These are phyloP conservation scores for Quercus cerris DNA, from an alignment of 306 rosid genomes.

Conservation along the genomic window DNA sequence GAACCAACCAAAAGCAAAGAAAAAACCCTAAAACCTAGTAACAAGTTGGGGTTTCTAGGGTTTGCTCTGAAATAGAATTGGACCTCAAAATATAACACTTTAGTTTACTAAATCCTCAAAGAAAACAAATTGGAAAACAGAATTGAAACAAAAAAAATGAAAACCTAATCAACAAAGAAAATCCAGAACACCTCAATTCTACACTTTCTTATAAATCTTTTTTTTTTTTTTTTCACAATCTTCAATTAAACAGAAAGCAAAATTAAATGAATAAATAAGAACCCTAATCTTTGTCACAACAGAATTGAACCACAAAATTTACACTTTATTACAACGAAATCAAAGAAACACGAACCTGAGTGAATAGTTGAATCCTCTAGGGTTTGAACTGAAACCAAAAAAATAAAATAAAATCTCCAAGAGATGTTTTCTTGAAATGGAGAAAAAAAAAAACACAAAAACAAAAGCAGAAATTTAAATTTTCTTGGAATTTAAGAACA, in stretches of 20 bases:
- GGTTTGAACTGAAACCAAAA: slow-evolving; percentile 7
- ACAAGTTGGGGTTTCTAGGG: too few relatives aligned
- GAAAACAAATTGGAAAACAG: neutral
- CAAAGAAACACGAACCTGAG: neutral
- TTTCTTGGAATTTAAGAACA: neutral
- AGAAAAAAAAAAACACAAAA: neutral
- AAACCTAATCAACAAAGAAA: too few relatives aligned
- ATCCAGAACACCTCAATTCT: too few relatives aligned
- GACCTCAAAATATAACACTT: neutral
- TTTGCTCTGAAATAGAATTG: too few relatives aligned
- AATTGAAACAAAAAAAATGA: too few relatives aligned
- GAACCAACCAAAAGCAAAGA: too few relatives aligned
- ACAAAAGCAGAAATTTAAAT: neutral
- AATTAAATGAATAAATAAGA: neutral
- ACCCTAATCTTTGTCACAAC: neutral
- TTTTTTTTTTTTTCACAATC: too few relatives aligned
- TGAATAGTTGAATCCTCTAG: neutral
- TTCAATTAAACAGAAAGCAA: neutral
- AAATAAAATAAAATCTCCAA: neutral
- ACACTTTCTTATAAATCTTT: too few relatives aligned
- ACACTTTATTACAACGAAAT: neutral
- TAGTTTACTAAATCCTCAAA: neutral
- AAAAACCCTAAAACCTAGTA: too few relatives aligned
- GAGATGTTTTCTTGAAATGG: neutral
- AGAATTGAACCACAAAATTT: neutral